Evolutionary conservation across 1,284 basidiomycete species (phyloP).

Genomic region (Tilletia setariae): DNA sequence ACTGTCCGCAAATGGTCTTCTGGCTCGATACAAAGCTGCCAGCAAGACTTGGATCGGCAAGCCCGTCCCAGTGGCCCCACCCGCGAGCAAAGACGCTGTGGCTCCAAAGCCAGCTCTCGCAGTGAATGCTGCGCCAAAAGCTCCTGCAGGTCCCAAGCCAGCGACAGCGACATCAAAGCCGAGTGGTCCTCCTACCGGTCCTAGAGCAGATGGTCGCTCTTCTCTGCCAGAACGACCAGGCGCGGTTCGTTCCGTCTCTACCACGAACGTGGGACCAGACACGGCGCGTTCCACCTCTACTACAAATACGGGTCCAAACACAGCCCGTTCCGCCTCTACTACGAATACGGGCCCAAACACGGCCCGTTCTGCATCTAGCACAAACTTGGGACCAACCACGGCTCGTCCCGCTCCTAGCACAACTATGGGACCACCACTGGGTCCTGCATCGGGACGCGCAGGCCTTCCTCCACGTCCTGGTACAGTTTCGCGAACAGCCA

Average conservation of each 20-base stretch:
- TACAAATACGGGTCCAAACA: background rate
- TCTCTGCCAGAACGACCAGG: background rate
- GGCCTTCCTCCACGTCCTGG: background rate
- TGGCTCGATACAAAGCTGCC: slow-evolving; percentile 5
- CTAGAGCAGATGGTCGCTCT: background rate
- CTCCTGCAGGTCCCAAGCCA: background rate
- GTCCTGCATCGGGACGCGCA: background rate
- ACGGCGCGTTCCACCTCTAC: background rate
- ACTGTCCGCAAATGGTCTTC: slow-evolving; percentile 6
- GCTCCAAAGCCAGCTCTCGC: background rate
- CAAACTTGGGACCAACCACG: slow-evolving; percentile 2
- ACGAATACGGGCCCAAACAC: background rate
- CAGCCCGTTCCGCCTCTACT: background rate
- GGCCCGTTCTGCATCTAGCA: background rate
- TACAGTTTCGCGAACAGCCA: no score
- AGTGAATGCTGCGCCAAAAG: background rate
- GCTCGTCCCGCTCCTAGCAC: background rate
- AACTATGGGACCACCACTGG: background rate
- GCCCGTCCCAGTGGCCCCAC: background rate
- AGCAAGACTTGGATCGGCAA: slow-evolving; percentile 12
- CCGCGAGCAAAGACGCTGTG: background rate
- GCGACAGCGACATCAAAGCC: background rate
- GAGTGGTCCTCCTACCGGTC: background rate
- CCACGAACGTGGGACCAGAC: background rate
- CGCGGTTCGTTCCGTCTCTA: background rate